phyloP scores from a whole-genome alignment of 305 asterid genomes.

The Fraxinus albicans region DNA sequence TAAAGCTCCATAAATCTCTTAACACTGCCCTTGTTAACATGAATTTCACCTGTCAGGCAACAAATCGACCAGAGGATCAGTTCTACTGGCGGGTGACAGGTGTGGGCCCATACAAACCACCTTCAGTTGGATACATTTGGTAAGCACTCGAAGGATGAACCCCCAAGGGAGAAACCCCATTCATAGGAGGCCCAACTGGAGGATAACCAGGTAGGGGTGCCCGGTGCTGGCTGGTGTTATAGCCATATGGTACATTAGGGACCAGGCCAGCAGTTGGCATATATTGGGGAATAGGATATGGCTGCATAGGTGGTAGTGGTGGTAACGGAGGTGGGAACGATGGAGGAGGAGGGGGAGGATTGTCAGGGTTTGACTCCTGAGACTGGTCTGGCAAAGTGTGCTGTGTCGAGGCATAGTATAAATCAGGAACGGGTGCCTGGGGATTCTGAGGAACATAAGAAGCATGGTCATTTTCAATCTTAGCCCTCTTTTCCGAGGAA shows the following conservation, averaged over 20 bases:
- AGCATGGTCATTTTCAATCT: conserved; percentile 52
- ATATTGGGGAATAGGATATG: conserved; percentile 58
- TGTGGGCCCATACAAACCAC: conserved; percentile 57
- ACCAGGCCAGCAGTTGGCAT: conserved; percentile 51
- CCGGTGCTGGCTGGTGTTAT: conserved; percentile 46
- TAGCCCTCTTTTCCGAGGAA: conserved; percentile 64
- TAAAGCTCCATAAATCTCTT: background rate
- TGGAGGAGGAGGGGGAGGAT: conserved; percentile 74
- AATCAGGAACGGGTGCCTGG: conserved; percentile 29
- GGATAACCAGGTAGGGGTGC: conserved; percentile 33
- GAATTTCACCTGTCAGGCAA: background rate
- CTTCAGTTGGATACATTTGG: conserved; percentile 54
- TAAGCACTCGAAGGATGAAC: conserved; percentile 40
- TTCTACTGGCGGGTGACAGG: conserved; percentile 57
- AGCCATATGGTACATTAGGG: conserved; percentile 42
- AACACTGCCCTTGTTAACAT: background rate
- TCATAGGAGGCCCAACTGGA: conserved; percentile 34
- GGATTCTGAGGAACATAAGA: conserved; percentile 28
- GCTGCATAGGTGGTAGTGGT: conserved; percentile 65
- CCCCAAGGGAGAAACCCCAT: conserved; percentile 34
- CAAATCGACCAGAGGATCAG: background rate
- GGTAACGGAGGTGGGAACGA: conserved; percentile 63
- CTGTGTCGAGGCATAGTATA: conserved; percentile 27
- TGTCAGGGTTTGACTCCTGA: conserved; percentile 32
- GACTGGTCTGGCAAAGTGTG: conserved; percentile 33